phyloP scores from a whole-genome alignment of 2,329 filamentous ascomycete genomes.

The Apiospora marii region DNA sequence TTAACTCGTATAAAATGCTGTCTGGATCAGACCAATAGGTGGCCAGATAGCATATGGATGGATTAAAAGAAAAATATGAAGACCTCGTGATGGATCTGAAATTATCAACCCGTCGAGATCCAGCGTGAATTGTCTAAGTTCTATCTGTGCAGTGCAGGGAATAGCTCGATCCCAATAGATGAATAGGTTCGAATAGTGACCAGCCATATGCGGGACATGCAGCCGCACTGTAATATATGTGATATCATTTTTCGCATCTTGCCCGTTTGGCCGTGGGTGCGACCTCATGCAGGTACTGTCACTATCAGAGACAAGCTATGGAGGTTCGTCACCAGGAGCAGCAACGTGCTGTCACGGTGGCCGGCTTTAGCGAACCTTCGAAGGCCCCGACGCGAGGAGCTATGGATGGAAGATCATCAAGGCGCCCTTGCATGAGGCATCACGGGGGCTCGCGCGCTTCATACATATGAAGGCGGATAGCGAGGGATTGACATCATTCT shows the following conservation, averaged over 20 bases:
- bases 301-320: conserved; percentile 14
- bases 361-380: background rate
- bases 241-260: conserved; percentile 14
- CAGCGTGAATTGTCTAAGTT: background rate
- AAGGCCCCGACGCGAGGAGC: background rate
- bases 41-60: background rate
- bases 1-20: background rate
- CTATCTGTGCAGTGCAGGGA: background rate
- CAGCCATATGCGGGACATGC: background rate
- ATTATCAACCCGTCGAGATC: background rate
- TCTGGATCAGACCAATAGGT: background rate
- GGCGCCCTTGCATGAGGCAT: conserved; percentile 10
- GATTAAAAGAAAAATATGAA: background rate
- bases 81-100: background rate
- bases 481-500: background rate
- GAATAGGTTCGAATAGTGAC: background rate
- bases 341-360: conserved; percentile 9
- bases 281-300: conserved; percentile 11
- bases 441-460: background rate
- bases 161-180: background rate
- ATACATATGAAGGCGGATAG: background rate
- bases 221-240: background rate
- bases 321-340: background rate
- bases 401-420: background rate
- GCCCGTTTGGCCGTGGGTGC: background rate